Evolutionary conservation across 768 basidiomycete species (phyloP), one percentile per base, ranked within the genome.

Genomic region (Termitomyces sp.): DNA sequence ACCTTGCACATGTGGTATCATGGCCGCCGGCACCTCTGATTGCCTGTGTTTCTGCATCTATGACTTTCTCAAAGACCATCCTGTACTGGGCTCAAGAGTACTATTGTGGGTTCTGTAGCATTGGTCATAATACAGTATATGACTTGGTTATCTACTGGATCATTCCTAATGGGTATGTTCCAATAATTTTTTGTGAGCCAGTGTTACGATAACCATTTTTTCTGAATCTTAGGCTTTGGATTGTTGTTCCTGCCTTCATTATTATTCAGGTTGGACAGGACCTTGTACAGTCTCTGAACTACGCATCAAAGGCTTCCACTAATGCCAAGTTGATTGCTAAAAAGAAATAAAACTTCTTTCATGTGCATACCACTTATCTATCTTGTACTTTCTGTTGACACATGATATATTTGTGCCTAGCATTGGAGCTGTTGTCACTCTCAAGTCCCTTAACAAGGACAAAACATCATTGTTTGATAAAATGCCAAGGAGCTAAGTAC

Each of bases 51-150:
- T 77, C 82, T 1, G 85, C 79, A 2, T 68, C 79, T n/a, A 85
- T 93, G 86, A 95, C 94, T 0, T 71, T 94, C 41, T 81, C 85
- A 37, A 95, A 96, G 74, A 96, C 94, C 3, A 67, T 84, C 7
- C 77, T 96, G n/a, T 96, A 95, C 70, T 82, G 81, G 78, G 67
- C 76, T 14, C 86, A 92, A 67, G 93, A 94, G 69, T 88, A 86
- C 68, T 91, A 76, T 65, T 91, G 90, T 67, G 77, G 79, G 3
- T 84, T 75, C 49, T 93, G 91, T 64, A 74, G 81, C 10, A 73
- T 86, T 28, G 91, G 91, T 9, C 94, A 96, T 66, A 95, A 94
- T 64, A 63, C 75, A 11, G 54, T 72, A 23, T 59, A 64, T 44
- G 76, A 78, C 32, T 68, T 89, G 42, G 19, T 89, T 27, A 47